Base-by-base conservation (phyloP, 2,329 filamentous ascomycete species). In the Colletotrichum spaethianum region DNA sequence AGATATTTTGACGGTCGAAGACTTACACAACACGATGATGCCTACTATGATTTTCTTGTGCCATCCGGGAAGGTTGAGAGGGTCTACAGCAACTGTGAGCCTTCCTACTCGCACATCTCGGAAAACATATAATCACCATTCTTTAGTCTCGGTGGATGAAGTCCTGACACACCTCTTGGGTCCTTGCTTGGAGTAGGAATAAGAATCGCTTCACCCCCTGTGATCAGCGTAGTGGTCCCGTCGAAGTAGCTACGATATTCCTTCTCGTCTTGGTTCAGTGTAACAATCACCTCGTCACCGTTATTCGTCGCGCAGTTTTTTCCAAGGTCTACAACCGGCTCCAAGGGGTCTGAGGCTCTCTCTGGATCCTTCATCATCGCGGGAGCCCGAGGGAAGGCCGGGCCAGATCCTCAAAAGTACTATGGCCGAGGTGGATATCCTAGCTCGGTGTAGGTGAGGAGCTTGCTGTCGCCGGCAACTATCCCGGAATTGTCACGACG, bases 21-120 rank as follows among this genome's bases (percentile, higher is more conserved):
- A 63, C 67, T 66, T 67, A 70, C 67, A 73, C 23, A 70, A 14
- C 11, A 70, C 57, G 18, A 78, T 72, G 26, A 76, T 74, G 50
- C 75, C 26, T 23, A 77, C 44, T 20, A 77, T 71, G 55, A 75
- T 36, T n/a, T 70, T 70, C 40, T 78, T 79, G 31, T 67, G 74
- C 77, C 76, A 79, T 68, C 52, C 33, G 23, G 77, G 75, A n/a
- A 77, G 76, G 20, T 77, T 79, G 5, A 78, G 69, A 28, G 77
- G 77, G 63, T 79, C 76, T 79, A 48, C 28, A 12, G 14, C 4
- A 3, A 3, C n/a, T 31, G 50, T 63, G 8, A 67, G 67, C 20
- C 6, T 2, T 26, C 44, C 2, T n/a, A 44, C 26, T 20, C 20
- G 6, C n/a, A 40, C 26, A 63, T 23, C 4, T 18, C n/a, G 7